A percentile compares a stretch with the other conserved stretches of the same genome.
Conservation (phyloP, 176 grass and related monocot species). For the Tillandsia fasciculata region DNA sequence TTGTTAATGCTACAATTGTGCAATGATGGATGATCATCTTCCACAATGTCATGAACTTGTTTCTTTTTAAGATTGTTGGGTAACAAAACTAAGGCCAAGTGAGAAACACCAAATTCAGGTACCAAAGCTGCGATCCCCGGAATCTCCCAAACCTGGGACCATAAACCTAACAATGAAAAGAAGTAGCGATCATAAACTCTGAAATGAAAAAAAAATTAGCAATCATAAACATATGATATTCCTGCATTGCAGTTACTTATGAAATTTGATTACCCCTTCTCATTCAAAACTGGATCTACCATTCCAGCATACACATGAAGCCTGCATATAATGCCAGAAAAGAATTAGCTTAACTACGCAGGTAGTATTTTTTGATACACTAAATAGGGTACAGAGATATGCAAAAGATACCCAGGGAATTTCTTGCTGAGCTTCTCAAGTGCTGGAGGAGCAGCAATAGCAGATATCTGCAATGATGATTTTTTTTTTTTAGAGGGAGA, state of each 20-base stretch:
- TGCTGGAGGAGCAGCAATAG: conserved; percentile 57
- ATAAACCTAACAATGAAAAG: conserved; percentile 34
- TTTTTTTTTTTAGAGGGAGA: conserved; percentile 1
- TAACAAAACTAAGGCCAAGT: not conserved
- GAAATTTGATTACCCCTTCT: conserved; percentile 38
- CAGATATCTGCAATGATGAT: conserved; percentile 35
- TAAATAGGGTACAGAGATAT: not conserved
- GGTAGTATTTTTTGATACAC: conserved; percentile 17
- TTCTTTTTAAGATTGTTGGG: too few relatives aligned
- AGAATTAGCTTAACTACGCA: conserved; percentile 14
- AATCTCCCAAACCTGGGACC: conserved; percentile 54
- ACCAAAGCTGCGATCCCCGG: conserved; percentile 54
- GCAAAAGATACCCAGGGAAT: conserved; percentile 46
- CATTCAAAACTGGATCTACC: conserved; percentile 60
- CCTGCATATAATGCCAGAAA: conserved; percentile 24
- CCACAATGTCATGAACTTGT: too few relatives aligned
- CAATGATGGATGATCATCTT: too few relatives aligned
- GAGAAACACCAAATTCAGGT: conserved; percentile 23
- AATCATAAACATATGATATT: not conserved
- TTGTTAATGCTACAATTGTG: too few relatives aligned
- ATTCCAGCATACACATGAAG: conserved; percentile 55
- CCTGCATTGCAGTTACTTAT: too few relatives aligned
- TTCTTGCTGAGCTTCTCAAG: conserved; percentile 51
- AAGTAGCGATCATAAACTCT: not conserved
- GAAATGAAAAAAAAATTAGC: too few relatives aligned